Percentiles rank a stretch among this genome's conserved stretches.
These are phyloP conservation scores for Solanum pinnatisectum DNA, from an alignment of 257 asterid species.

Conservation along the genomic window DNA sequence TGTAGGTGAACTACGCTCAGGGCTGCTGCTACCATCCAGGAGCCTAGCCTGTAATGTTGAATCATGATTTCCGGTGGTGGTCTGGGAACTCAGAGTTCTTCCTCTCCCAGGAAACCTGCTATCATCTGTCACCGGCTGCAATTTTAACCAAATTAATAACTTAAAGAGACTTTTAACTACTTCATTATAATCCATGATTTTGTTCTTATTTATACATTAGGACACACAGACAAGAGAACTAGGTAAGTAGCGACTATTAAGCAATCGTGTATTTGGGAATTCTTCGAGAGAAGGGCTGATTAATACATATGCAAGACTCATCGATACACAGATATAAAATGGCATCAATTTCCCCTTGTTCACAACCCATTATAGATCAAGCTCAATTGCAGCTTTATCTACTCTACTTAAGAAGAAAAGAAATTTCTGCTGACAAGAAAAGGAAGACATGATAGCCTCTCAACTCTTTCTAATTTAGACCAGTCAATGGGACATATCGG, in stretches of 20 bases:
- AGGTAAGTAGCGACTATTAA: neutral
- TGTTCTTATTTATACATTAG: neutral
- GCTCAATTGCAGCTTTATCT: neutral
- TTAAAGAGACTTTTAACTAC: conserved; percentile 1
- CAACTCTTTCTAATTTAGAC: neutral
- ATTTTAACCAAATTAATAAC: neutral
- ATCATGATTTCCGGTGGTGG: conserved; percentile 26
- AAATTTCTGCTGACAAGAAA: neutral
- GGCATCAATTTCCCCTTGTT: neutral
- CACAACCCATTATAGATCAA: neutral
- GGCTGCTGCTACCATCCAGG: conserved; percentile 32
- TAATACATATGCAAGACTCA: neutral
- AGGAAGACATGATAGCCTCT: neutral
- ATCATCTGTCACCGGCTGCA: conserved; percentile 36
- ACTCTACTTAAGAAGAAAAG: neutral
- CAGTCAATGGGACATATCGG: neutral
- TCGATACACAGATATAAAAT: neutral
- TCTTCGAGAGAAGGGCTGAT: neutral
- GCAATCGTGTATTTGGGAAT: neutral
- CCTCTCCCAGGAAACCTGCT: conserved; percentile 70
- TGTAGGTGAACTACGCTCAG: conserved; percentile 23
- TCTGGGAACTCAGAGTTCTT: conserved; percentile 41
- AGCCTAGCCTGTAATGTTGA: conserved; percentile 54
- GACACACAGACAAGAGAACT: neutral
- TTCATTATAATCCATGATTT: neutral